Base-by-base conservation (phyloP, 257 asterid genomes). In the Plantago ovata region DNA sequence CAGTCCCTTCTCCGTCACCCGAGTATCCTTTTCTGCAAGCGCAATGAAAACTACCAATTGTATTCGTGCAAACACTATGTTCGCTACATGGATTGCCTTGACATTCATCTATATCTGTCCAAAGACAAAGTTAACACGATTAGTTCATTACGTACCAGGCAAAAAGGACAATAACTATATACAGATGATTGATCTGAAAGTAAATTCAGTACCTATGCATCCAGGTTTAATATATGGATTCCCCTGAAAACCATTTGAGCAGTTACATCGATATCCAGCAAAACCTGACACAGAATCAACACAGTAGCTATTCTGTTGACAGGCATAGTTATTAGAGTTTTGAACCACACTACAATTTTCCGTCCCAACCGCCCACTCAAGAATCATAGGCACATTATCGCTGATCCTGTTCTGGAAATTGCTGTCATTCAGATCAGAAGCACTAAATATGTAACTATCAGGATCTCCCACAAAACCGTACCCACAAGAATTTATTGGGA, bases 291-390 rank as follows among this genome's bases (percentile, higher is more conserved):
- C 69, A 0, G 77, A 75, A 69, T 75, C 77, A 56, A 64, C 21
- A 19, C 81, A 75, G 3, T 32, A 5, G 44, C 78, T 75, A 42
- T 75, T 71, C 3, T 12, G 7, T 0, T 20, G 57, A 52, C 84
- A 78, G 0, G 69, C 69, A 58, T 39, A 71, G 36, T 66, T 60
- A 0, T 43, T 18, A 5, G 62, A 32, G 19, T 62, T 58, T 28
- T 42, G 63, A 18, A 68, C 76, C 19, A 50, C 60, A 8, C 46
- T 33, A 44, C 84, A 78, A 57, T 3, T 65, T 10, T 23, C 22
- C 46, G 46, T 55, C 10, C 81, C 81, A 24, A 75, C 71, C 4
- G 60, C 81, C 84, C 84, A 78, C 10, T 78, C 79, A 16, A 78
- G 63, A 40, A 71, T 65, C 16, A 71, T 18, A 0, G 81, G 73